Evolutionary conservation across 495 filamentous ascomycete species (phyloP).

Genomic region (Aspergillus leporis): DNA sequence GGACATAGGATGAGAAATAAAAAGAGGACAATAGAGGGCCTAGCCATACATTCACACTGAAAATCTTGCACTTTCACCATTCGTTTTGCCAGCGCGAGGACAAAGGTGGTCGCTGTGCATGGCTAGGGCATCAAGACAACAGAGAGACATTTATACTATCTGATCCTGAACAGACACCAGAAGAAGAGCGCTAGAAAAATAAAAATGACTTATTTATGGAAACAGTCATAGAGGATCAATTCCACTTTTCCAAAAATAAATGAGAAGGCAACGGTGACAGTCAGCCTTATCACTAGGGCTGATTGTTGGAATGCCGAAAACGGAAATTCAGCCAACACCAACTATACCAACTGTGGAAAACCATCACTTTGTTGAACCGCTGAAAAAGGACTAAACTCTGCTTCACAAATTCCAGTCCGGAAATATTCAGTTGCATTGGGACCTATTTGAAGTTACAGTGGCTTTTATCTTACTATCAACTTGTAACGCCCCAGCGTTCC

Average conservation of each 20-base stretch:
- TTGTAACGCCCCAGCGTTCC: conserved; percentile 9
- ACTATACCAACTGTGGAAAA: neutral
- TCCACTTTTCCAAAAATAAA: conserved; percentile 11
- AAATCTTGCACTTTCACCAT: no score
- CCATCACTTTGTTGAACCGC: neutral
- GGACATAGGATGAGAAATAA: no score
- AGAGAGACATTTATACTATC: no score
- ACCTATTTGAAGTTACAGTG: neutral
- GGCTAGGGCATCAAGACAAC: no score
- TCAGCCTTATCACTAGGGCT: conserved; percentile 7
- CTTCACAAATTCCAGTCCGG: neutral
- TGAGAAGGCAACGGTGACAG: conserved; percentile 12
- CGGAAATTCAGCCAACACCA: conserved; percentile 21
- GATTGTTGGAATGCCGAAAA: conserved; percentile 20
- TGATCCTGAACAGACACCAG: neutral
- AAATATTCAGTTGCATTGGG: conserved; percentile 16
- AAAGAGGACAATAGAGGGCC: neutral
- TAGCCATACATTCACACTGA: no score
- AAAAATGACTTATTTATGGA: neutral
- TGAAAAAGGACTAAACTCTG: neutral
- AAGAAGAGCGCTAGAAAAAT: neutral
- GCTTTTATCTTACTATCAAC: neutral
- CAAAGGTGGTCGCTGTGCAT: no score
- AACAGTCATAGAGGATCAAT: neutral
- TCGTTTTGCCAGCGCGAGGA: no score